Conservation (phyloP, 2,329 filamentous ascomycete genomes). For the Apiospora sp. region DNA sequence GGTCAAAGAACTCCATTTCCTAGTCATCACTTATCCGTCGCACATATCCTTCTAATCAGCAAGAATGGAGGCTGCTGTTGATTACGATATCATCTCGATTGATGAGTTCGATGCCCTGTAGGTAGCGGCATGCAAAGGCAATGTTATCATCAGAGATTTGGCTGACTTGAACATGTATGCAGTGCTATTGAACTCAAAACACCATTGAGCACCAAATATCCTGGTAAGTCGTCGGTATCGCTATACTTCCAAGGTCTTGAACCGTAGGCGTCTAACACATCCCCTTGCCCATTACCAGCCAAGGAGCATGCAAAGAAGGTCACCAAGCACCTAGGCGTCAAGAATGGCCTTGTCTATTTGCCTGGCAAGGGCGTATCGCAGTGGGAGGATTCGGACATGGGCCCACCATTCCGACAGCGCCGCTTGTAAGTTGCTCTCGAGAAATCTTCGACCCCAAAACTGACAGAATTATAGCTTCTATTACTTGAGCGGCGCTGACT, state of each 20-base stretch:
- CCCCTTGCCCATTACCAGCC: constrained; percentile 46
- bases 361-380: constrained; percentile 58
- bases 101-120: constrained; percentile 66
- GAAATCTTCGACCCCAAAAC: neutral
- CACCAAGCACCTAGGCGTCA: constrained; percentile 56
- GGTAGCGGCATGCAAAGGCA: constrained; percentile 36
- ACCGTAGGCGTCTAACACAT: neutral
- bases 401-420: constrained; percentile 62
- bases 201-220: constrained; percentile 42
- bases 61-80: constrained; percentile 36
- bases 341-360: constrained; percentile 63
- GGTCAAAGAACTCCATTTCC: neutral
- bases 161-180: constrained; percentile 16
- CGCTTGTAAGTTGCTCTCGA: constrained; percentile 57
- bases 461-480: constrained; percentile 57
- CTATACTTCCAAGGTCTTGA: too few species aligned
- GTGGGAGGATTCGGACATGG: constrained; percentile 68
- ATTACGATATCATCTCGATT: constrained; percentile 54
- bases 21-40: neutral
- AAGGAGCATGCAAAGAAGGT: constrained; percentile 66
- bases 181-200: constrained; percentile 51
- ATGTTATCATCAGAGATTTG: neutral
- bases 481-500: constrained; percentile 63
- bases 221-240: constrained; percentile 38
- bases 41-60: constrained; percentile 21